These are phyloP conservation scores for Artemisia argyi DNA, from an alignment of 129 eudicot species.

Conservation along the genomic window DNA sequence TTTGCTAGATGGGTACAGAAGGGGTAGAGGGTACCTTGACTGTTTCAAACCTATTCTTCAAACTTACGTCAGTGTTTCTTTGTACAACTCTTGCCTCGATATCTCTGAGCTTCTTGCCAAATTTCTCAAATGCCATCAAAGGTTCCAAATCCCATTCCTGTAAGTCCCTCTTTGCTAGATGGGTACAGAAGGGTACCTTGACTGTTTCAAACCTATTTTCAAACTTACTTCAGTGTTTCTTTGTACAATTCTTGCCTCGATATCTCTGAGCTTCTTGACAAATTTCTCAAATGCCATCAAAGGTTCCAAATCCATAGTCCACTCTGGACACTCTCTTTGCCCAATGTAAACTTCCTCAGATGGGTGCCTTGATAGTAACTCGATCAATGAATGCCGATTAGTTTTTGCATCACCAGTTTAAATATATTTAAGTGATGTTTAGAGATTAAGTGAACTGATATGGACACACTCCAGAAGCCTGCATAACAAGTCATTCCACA, in stretches of 20 bases:
- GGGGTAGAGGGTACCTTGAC: constrained; percentile 42
- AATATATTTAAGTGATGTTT: too few species aligned
- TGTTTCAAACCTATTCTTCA: constrained; percentile 45
- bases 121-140: constrained; percentile 48
- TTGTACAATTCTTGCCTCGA: constrained; percentile 31
- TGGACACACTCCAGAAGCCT: constrained; percentile 45
- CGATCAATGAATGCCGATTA: constrained; percentile 45
- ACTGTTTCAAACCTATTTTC: too few species aligned
- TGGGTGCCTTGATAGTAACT: constrained; percentile 50
- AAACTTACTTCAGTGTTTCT: constrained; percentile 41
- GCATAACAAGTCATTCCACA: constrained; percentile 43
- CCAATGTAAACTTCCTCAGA: constrained; percentile 54
- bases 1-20: constrained; percentile 43
- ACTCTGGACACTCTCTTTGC: constrained; percentile 45
- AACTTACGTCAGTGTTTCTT: constrained; percentile 43
- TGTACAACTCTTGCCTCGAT: constrained; percentile 39
- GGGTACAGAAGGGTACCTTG: too few species aligned
- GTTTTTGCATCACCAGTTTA: too few species aligned
- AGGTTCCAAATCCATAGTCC: constrained; percentile 50
- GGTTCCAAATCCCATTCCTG: constrained; percentile 50
- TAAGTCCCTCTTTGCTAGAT: too few species aligned
- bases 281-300: constrained; percentile 45
- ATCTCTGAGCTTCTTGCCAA: constrained; percentile 43
- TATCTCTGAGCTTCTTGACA: constrained; percentile 34
- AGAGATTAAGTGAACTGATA: constrained; percentile 82